These are phyloP conservation scores for Eugenia klotzschiana DNA, from an alignment of 441 rosid genomes.

Conservation along the genomic window DNA sequence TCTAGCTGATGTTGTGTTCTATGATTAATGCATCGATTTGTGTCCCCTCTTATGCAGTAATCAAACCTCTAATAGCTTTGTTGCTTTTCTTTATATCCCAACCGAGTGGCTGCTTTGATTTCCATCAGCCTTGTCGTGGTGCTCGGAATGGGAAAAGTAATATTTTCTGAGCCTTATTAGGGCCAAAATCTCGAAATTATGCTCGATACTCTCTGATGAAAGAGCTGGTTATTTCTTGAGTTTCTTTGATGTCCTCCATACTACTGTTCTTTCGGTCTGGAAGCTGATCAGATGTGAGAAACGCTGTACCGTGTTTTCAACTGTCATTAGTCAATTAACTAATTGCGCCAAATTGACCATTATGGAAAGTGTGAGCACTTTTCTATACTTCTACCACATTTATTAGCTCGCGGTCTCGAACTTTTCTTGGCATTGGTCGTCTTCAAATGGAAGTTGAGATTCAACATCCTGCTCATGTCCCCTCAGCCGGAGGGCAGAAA, in stretches of 20 bases:
- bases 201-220: background rate
- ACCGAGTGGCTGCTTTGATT: background rate
- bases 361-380: background rate
- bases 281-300: background rate
- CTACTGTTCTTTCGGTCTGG: background rate
- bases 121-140: background rate
- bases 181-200: background rate
- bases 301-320: background rate
- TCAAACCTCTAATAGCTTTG: background rate
- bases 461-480: background rate
- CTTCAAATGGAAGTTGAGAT: background rate
- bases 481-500: background rate
- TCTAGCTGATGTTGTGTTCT: background rate
- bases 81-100: background rate
- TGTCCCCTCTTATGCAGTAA: background rate
- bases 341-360: background rate
- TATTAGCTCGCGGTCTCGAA: background rate
- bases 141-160: background rate
- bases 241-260: background rate
- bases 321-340: background rate
- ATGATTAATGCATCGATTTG: background rate
- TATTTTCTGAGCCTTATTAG: background rate
- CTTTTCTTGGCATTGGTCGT: background rate
- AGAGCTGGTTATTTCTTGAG: background rate
- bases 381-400: background rate